Conservation (phyloP, 2,329 filamentous ascomycete genomes). For the Didymella segeticola region DNA sequence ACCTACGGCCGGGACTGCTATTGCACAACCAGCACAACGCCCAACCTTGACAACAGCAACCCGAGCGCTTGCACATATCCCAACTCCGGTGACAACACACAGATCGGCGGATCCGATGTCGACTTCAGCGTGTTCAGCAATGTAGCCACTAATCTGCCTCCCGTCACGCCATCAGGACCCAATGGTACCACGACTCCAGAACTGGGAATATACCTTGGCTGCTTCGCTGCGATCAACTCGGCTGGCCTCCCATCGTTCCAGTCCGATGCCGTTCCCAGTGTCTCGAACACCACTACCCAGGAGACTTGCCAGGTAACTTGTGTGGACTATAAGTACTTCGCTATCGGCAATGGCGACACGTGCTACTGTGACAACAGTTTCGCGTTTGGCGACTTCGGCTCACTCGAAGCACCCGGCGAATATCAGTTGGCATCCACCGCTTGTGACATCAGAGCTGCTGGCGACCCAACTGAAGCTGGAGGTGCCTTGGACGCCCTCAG, state of each 20-base stretch:
- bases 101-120: not conserved
- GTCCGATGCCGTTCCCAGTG: not conserved
- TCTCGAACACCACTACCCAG: not conserved
- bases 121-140: not conserved
- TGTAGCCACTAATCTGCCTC: not conserved
- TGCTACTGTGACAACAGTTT: conserved; percentile 4
- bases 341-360: not conserved
- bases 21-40: not conserved
- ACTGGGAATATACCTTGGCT: not conserved
- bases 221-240: not conserved
- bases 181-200: not conserved
- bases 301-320: not conserved
- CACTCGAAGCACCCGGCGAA: too few relatives aligned
- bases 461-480: not conserved
- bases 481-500: not conserved
- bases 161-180: too few relatives aligned
- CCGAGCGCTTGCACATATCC: not conserved
- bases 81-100: not conserved
- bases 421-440: not conserved
- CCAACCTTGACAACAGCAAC: not conserved
- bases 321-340: conserved; percentile 5
- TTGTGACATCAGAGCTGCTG: not conserved
- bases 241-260: not conserved
- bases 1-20: not conserved
- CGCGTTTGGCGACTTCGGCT: not conserved